A percentile compares a stretch with the other conserved stretches of the same genome.
phyloP scores from a whole-genome alignment of 305 asterid genomes.

The Coffea humblotiana region DNA sequence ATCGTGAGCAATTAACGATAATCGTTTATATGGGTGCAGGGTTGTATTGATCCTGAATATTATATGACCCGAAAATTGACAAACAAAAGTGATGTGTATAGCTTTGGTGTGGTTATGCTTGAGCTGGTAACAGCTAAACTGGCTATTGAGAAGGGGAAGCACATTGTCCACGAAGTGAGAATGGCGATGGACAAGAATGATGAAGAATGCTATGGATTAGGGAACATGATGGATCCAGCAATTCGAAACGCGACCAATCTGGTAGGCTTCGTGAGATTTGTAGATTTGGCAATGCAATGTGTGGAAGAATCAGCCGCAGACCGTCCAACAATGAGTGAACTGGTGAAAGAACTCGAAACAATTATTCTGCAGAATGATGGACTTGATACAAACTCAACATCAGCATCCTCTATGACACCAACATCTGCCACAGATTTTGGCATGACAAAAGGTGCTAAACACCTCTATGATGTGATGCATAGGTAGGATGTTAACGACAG shows the following conservation, averaged over 20 bases:
- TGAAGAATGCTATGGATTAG: conserved; percentile 47
- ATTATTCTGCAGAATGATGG: conserved; percentile 49
- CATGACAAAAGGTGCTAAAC: no score
- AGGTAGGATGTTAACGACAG: no score
- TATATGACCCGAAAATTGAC: conserved; percentile 86
- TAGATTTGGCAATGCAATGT: conserved; percentile 64
- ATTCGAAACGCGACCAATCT: conserved; percentile 16
- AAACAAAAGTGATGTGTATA: conserved; percentile 86
- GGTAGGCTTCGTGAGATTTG: conserved; percentile 37
- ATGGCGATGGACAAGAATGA: conserved; percentile 27
- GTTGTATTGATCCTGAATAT: conserved; percentile 89
- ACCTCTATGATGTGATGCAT: no score
- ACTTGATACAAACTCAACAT: no score
- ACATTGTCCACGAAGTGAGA: conserved; percentile 42
- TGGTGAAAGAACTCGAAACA: conserved; percentile 62
- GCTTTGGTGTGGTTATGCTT: conserved; percentile 82
- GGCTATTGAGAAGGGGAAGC: conserved; percentile 75
- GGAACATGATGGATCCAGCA: neutral
- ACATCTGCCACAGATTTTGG: no score
- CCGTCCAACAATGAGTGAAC: conserved; percentile 71
- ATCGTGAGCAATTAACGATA: no score
- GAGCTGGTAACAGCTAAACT: conserved; percentile 69
- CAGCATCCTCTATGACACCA: no score
- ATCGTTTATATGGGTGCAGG: conserved; percentile 36
- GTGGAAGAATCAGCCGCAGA: conserved; percentile 45